Conservation (phyloP, 2,329 filamentous ascomycete species). For the Chrysoporthe deuterocubensis region DNA sequence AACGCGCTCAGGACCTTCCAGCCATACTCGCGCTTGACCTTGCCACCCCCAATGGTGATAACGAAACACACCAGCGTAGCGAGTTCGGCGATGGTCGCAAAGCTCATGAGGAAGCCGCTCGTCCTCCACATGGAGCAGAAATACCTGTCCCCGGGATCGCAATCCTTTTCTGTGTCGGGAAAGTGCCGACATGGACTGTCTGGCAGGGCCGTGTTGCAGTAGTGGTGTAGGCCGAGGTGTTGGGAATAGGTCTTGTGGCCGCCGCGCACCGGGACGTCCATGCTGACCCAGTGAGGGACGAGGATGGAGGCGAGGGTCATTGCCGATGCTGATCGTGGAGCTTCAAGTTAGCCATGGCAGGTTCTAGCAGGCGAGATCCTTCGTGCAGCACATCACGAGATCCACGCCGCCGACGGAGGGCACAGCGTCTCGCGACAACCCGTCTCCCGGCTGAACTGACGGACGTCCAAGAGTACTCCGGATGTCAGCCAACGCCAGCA, state of each 20-base stretch:
- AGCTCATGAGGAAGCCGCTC: slow-evolving; percentile 82
- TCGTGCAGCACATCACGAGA: slow-evolving; percentile 13
- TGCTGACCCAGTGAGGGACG: slow-evolving; percentile 73
- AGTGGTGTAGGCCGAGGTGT: slow-evolving; percentile 77
- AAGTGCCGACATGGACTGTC: slow-evolving; percentile 62
- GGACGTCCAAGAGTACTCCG: not conserved
- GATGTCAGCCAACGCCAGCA: not conserved
- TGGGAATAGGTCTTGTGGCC: slow-evolving; percentile 54
- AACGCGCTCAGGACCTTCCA: slow-evolving; percentile 77
- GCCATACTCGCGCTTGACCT: slow-evolving; percentile 77
- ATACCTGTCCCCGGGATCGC: slow-evolving; percentile 66
- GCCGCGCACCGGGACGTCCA: slow-evolving; percentile 54
- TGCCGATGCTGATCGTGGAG: slow-evolving; percentile 59
- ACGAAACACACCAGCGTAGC: slow-evolving; percentile 79
- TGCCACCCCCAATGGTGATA: slow-evolving; percentile 77
- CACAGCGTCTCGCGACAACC: not conserved
- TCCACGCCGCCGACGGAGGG: not conserved
- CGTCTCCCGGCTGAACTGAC: not conserved
- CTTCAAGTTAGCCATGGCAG: slow-evolving; percentile 37
- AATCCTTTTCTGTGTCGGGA: slow-evolving; percentile 66
- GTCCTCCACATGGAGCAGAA: slow-evolving; percentile 95
- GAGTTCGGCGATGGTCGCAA: slow-evolving; percentile 80
- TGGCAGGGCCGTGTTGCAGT: slow-evolving; percentile 72
- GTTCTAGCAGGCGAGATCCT: slow-evolving; percentile 3
- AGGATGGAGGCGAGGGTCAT: slow-evolving; percentile 73